These are phyloP conservation scores for Dioscorea alata DNA, from an alignment of 106 monocot genomes.

Conservation along the genomic window DNA sequence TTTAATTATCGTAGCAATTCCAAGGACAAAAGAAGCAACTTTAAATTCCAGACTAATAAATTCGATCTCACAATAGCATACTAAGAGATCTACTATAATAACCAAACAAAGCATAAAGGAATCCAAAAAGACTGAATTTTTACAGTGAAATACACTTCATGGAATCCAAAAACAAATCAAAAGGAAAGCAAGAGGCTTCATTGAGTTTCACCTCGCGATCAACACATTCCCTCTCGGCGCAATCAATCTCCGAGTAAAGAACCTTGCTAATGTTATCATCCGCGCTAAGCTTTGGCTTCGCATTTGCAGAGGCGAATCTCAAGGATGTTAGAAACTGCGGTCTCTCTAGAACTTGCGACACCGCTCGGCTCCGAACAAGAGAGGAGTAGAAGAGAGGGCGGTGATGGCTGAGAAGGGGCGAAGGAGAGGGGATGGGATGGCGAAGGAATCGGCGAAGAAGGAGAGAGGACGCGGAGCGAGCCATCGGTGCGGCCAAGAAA, in stretches of 20 bases:
- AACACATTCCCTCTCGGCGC: slow-evolving; percentile 5
- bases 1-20: too few relatives aligned
- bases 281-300: neutral
- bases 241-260: slow-evolving; percentile 41
- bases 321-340: neutral
- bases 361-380: neutral
- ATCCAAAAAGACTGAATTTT: too few relatives aligned
- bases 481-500: neutral
- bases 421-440: neutral
- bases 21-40: too few relatives aligned
- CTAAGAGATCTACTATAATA: too few relatives aligned
- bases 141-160: too few relatives aligned
- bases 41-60: too few relatives aligned
- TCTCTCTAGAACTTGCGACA: neutral
- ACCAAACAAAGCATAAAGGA: too few relatives aligned
- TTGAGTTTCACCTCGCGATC: too few relatives aligned
- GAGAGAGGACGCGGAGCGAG: slow-evolving; percentile 10
- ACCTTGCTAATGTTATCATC: slow-evolving; percentile 42
- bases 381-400: slow-evolving; percentile 5
- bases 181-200: too few relatives aligned
- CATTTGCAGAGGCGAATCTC: slow-evolving; percentile 20
- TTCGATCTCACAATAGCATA: too few relatives aligned
- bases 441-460: slow-evolving; percentile 17
- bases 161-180: too few relatives aligned
- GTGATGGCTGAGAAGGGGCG: neutral